Percentiles rank a stretch among this genome's conserved stretches.
phyloP scores from a whole-genome alignment of 2,329 filamentous ascomycete species.

The Aspergillus texensis region DNA sequence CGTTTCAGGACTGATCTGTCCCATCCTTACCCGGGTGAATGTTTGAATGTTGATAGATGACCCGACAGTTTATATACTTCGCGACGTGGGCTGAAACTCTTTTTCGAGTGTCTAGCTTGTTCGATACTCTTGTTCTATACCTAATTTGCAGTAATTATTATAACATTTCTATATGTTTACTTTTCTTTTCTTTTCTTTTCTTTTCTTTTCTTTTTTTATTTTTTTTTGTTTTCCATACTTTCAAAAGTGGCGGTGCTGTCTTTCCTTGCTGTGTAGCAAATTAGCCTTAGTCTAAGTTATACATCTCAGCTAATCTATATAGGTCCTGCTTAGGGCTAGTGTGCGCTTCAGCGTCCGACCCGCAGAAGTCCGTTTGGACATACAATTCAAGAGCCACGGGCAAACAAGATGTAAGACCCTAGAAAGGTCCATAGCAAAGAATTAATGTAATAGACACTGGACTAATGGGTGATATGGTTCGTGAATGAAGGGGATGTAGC shows the following conservation, averaged over 20 bases:
- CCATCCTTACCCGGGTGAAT: not conserved
- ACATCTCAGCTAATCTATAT: too few species aligned
- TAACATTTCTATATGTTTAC: not conserved
- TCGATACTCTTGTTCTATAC: not conserved
- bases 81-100: not conserved
- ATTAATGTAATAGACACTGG: not conserved
- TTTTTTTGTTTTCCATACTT: too few species aligned
- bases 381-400: accelerated
- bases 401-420: not conserved
- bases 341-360: too few species aligned
- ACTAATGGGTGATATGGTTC: not conserved
- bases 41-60: not conserved
- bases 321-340: too few species aligned
- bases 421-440: not conserved
- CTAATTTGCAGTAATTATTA: not conserved
- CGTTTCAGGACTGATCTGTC: not conserved
- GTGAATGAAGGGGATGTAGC: not conserved
- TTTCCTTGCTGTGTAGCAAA: too few species aligned
- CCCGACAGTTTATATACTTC: not conserved
- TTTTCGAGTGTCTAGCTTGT: not conserved
- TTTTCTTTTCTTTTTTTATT: too few species aligned
- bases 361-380: too few species aligned
- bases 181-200: not conserved
- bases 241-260: too few species aligned
- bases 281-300: too few species aligned